Conservation (phyloP, 768 basidiomycete species). For the Phanerochaete sordida region DNA sequence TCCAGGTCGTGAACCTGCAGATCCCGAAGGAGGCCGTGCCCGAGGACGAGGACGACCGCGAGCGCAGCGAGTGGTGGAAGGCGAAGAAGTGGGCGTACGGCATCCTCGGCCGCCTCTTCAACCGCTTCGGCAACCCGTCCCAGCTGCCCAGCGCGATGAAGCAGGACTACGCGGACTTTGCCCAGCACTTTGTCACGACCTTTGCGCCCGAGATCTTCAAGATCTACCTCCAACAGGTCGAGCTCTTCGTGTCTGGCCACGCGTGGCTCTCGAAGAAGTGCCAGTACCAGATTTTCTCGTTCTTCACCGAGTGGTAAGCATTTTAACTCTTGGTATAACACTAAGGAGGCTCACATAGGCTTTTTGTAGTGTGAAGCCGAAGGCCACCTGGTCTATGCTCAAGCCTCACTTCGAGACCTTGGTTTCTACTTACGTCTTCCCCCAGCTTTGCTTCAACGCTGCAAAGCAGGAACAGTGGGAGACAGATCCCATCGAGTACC, state of each 20-base stretch:
- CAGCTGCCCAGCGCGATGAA: conserved; percentile 76
- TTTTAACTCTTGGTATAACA: conserved; percentile 16
- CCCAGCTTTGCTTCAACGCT: conserved; percentile 77
- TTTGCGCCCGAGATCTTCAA: conserved; percentile 89
- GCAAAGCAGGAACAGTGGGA: conserved; percentile 70
- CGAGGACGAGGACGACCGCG: conserved; percentile 70
- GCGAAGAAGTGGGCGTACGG: conserved; percentile 92
- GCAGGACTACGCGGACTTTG: conserved; percentile 65
- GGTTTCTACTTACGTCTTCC: conserved; percentile 81
- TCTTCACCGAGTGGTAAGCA: conserved; percentile 81
- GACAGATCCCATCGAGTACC: conserved; percentile 79
- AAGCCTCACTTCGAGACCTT: conserved; percentile 82
- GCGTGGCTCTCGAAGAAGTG: conserved; percentile 81
- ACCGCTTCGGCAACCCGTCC: conserved; percentile 84
- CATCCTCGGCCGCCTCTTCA: conserved; percentile 77
- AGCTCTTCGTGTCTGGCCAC: conserved; percentile 69
- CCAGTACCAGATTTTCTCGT: conserved; percentile 79
- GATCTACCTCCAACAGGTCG: conserved; percentile 68
- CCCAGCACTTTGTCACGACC: conserved; percentile 68
- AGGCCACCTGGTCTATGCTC: conserved; percentile 84
- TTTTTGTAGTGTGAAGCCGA: conserved; percentile 75
- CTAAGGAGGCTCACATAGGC: too few species aligned
- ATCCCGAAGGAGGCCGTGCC: conserved; percentile 66
- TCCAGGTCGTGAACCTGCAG: conserved; percentile 70
- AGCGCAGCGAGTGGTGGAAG: conserved; percentile 85